A percentile compares a stretch with the other conserved stretches of the same genome.
Conservation (phyloP, 108 stramenopile species). For the Skeletonema menzelii region DNA sequence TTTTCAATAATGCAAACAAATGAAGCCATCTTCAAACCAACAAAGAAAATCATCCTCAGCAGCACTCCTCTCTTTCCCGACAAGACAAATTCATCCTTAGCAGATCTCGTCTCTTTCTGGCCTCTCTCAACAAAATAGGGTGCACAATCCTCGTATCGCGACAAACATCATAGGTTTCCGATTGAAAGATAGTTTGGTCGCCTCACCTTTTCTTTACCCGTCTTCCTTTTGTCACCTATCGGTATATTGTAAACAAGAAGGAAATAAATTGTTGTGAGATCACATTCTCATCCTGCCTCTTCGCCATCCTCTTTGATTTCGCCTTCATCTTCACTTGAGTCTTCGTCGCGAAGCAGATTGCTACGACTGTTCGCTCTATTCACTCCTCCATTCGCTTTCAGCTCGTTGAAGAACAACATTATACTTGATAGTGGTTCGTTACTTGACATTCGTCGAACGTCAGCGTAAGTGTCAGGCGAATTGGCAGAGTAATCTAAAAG, state of each 20-base stretch:
- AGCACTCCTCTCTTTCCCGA: neutral
- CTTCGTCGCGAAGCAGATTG: constrained; percentile 25
- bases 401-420: constrained; percentile 64
- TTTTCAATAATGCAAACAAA: neutral
- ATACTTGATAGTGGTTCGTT: constrained; percentile 72
- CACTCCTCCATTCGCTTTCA: constrained; percentile 8
- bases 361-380: constrained; percentile 9
- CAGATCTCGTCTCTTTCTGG: too few relatives aligned
- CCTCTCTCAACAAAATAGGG: neutral
- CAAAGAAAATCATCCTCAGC: neutral
- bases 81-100: too few relatives aligned
- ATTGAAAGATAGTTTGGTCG: neutral
- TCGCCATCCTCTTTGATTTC: constrained; percentile 82
- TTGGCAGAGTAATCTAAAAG: constrained; percentile 55
- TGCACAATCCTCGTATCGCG: neutral
- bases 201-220: neutral
- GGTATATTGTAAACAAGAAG: neutral
- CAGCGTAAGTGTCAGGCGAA: constrained; percentile 52
- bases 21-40: neutral
- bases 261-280: constrained; percentile 1
- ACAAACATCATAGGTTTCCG: neutral
- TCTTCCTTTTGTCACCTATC: neutral
- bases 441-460: constrained; percentile 55
- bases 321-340: constrained; percentile 90
- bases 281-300: constrained; percentile 9